phyloP scores from a whole-genome alignment of 495 filamentous ascomycete species.

The Cercophora sp. region DNA sequence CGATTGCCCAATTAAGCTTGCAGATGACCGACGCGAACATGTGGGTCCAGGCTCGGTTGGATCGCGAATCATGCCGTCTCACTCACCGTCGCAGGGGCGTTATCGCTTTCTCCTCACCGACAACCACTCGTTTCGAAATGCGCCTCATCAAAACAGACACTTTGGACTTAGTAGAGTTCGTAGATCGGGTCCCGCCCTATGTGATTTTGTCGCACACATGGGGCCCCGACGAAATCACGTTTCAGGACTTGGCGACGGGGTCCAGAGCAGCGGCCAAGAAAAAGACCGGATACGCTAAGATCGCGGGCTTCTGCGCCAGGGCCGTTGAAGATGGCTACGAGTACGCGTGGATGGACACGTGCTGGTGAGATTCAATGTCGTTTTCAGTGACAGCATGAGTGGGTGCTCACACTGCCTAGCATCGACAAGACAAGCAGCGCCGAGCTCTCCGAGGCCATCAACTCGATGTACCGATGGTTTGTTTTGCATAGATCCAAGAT shows the following conservation, averaged over 20 bases:
- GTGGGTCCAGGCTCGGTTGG: no score
- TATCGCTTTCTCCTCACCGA: no score
- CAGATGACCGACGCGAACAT: no score
- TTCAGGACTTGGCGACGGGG: slow-evolving; percentile 27
- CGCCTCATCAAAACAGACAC: slow-evolving; percentile 18
- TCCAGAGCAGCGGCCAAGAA: slow-evolving; percentile 4
- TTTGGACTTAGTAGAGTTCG: slow-evolving; percentile 16
- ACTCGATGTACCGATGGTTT: slow-evolving; percentile 42
- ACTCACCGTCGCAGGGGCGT: no score
- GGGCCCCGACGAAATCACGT: slow-evolving; percentile 37
- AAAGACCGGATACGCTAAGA: slow-evolving; percentile 24
- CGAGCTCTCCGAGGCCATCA: slow-evolving; percentile 41
- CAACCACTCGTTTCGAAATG: slow-evolving; percentile 29
- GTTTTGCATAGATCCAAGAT: no score
- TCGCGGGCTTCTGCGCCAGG: slow-evolving; percentile 14
- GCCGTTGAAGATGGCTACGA: slow-evolving; percentile 16
- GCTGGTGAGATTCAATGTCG: slow-evolving; percentile 16
- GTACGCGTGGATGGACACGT: slow-evolving; percentile 34
- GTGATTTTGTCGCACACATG: slow-evolving; percentile 47
- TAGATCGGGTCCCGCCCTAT: slow-evolving; percentile 24
- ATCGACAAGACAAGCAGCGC: slow-evolving; percentile 38
- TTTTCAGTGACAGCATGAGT: background rate
- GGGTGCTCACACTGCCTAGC: background rate
- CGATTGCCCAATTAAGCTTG: no score
- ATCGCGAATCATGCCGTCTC: no score